These are phyloP conservation scores for Aspergillus mulundensis DNA, from an alignment of 495 filamentous ascomycete genomes.

Conservation along the genomic window DNA sequence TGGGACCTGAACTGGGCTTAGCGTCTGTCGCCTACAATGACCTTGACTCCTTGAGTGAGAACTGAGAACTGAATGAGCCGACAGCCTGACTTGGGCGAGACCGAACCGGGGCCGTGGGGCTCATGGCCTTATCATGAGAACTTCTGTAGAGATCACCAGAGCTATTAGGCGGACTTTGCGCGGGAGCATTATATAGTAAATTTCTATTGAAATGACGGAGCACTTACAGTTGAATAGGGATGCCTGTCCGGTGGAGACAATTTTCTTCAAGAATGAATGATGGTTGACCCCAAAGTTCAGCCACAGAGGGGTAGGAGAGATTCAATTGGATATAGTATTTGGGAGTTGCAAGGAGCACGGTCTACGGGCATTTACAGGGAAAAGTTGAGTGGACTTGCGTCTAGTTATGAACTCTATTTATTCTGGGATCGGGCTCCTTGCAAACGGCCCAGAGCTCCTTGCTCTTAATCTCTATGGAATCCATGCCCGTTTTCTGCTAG, in stretches of 20 bases:
- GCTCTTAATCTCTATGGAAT: constrained; percentile 13
- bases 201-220: no score
- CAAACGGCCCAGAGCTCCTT: constrained; percentile 10
- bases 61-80: no score
- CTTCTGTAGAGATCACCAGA: no score
- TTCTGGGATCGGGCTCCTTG: constrained; percentile 7
- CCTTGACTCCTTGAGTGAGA: not conserved
- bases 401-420: constrained; percentile 6
- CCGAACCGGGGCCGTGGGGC: no score
- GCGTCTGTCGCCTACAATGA: not conserved
- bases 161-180: no score
- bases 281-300: not conserved
- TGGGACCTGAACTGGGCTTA: not conserved
- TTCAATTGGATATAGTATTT: no score
- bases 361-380: not conserved
- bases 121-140: no score
- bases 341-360: no score
- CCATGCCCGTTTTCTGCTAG: constrained; percentile 10
- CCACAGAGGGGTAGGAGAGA: constrained; percentile 7
- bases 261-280: not conserved
- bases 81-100: no score
- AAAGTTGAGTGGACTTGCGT: not conserved
- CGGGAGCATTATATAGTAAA: no score
- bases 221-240: no score
- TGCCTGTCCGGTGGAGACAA: not conserved